Conservation (phyloP, 2,329 filamentous ascomycete species). For the Xylaria multiplex region DNA sequence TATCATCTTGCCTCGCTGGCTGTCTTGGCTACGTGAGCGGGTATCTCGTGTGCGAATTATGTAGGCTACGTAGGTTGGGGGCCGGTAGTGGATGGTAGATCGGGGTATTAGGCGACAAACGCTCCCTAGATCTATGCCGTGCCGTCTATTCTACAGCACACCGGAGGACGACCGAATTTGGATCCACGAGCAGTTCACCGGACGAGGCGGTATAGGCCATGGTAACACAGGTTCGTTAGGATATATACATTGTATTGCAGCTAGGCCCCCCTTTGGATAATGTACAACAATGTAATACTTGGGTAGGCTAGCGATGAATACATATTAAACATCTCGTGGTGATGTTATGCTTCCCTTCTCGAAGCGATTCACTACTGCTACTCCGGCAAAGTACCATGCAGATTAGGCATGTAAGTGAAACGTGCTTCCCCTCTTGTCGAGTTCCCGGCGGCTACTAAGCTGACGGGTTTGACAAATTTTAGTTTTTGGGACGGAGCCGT, state of each 20-base stretch:
- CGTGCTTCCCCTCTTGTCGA: neutral
- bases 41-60: no score
- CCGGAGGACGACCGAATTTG: neutral
- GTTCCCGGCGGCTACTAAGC: neutral
- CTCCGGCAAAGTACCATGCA: neutral
- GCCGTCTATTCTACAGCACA: neutral
- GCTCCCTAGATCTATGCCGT: neutral
- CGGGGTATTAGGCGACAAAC: neutral
- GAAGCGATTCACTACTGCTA: neutral
- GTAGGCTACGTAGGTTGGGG: no score
- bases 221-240: no score
- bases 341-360: neutral
- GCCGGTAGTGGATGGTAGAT: no score
- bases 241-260: constrained; percentile 6
- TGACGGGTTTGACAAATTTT: neutral
- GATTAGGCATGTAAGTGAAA: neutral
- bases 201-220: neutral
- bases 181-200: neutral
- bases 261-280: neutral
- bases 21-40: no score
- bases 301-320: constrained; percentile 1
- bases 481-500: neutral
- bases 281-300: constrained; percentile 14
- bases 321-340: neutral
- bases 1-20: no score